Base-by-base conservation (phyloP, 441 rosid genomes). In the Populus hybrid region DNA sequence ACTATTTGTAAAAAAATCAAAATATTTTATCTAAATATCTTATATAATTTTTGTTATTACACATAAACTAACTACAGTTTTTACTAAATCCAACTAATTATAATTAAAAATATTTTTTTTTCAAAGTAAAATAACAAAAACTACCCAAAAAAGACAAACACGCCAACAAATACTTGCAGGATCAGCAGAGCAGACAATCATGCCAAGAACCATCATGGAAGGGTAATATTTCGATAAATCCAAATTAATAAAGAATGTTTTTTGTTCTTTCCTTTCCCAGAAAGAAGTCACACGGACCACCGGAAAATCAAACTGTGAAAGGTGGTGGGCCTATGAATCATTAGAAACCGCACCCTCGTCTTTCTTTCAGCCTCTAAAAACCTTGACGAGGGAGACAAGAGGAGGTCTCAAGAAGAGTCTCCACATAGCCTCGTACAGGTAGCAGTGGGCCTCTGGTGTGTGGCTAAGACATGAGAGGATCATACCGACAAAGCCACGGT, bases 311-410 rank as follows among this genome's bases (percentile, higher is more conserved):
- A 73, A 78, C 57, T 64, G 28, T 38, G 38, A 67, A 73, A 32
- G 40, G 84, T 83, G 83, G 88, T 80, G 88, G 86, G 83, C 77
- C 82, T 75, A 54, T 78, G 46, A 85, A 88, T 88, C 85, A 84
- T 84, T 80, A 77, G 69, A 38, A 78, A 70, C 63, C 64, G 66
- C 74, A 67, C 46, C 35, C 82, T 73, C 26, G 32, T 70, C 73
- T 54, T 80, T 28, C 35, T 38, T 76, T 24, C 73, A 71, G 73
- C 35, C 76, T 81, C 73, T 35, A 71, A 72, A 80, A 72, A 80
- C 75, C 70, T 69, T 64, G 35, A 75, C 7, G 28, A 69, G n/a
- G 57, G 75, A 75, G 74, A 73, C 79, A 69, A 72, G 71, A 63
- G 76, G 2, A 72, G 70, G 42, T 73, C 78, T 59, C 14, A 73